Conservation (phyloP, 305 asterid genomes). For the Andrographis paniculata region DNA sequence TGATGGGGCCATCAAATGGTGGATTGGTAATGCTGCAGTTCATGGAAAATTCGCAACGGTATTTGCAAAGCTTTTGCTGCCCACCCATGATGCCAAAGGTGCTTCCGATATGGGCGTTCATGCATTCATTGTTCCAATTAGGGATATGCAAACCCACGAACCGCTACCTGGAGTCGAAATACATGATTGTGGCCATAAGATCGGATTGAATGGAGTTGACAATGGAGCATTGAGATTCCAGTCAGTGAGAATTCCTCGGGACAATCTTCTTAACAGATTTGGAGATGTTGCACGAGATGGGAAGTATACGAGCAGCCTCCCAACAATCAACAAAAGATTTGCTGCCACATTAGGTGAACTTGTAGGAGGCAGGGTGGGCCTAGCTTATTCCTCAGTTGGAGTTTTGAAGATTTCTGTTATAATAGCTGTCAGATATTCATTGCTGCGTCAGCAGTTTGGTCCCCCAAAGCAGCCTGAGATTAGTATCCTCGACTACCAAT, state of each 20-base stretch:
- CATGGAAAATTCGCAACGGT: conserved; percentile 96
- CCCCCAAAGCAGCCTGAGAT: conserved; percentile 94
- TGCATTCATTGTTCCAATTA: conserved; percentile 86
- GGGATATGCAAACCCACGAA: conserved; percentile 68
- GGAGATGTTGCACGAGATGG: conserved; percentile 90
- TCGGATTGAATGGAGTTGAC: conserved; percentile 92
- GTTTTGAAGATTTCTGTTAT: conserved; percentile 68
- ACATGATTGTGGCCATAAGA: conserved; percentile 92
- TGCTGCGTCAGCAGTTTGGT: conserved; percentile 87
- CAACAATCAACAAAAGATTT: conserved; percentile 75
- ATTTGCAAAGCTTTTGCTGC: conserved; percentile 78
- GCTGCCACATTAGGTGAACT: conserved; percentile 97
- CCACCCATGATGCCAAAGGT: conserved; percentile 66
- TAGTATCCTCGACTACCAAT: conserved; percentile 90
- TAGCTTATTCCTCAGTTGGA: conserved; percentile 87
- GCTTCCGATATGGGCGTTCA: conserved; percentile 91
- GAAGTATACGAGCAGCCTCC: conserved; percentile 75
- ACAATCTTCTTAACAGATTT: conserved; percentile 84
- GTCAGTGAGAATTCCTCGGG: conserved; percentile 86
- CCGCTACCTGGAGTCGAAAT: conserved; percentile 77
- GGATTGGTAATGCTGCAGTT: conserved; percentile 98
- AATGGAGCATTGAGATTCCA: conserved; percentile 80
- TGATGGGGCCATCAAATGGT: conserved; percentile 98
- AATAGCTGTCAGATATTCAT: conserved; percentile 79
- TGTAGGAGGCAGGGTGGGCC: conserved; percentile 98